A percentile compares a stretch with the other conserved stretches of the same genome.
Conservation (phyloP, 202 grass and related monocot species). For the Eragrostis tef region DNA sequence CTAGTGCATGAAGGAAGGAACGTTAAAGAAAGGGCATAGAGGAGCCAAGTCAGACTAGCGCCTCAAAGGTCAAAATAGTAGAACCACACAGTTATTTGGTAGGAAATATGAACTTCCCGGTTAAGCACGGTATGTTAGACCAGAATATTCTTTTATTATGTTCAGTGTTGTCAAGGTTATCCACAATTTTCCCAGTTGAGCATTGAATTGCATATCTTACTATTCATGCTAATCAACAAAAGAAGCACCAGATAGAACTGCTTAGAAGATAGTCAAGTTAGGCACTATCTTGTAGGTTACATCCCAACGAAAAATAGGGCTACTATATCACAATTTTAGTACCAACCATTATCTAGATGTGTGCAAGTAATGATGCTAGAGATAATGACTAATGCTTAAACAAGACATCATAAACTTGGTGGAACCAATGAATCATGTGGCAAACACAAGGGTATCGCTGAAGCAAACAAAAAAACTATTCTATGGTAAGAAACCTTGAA, state of each 20-base stretch:
- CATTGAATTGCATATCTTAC: neutral
- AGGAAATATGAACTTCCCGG: too few relatives aligned
- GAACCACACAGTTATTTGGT: too few relatives aligned
- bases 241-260: neutral
- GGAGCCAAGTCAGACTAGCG: neutral
- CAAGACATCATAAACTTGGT: neutral
- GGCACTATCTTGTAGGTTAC: neutral
- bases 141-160: too few relatives aligned
- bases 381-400: neutral
- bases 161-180: too few relatives aligned
- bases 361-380: neutral
- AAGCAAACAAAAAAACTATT: neutral
- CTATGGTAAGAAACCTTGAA: constrained; percentile 12
- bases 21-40: neutral
- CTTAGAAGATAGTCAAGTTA: neutral
- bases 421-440: neutral
- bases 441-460: neutral
- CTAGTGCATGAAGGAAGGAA: neutral
- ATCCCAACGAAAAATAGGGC: constrained; percentile 7
- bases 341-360: too few relatives aligned
- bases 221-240: neutral
- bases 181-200: too few relatives aligned
- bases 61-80: too few relatives aligned
- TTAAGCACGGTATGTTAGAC: too few relatives aligned
- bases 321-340: too few relatives aligned